A percentile compares a stretch with the other conserved stretches of the same genome.
Conservation (phyloP, 768 basidiomycete species). For the Imleria badia region DNA sequence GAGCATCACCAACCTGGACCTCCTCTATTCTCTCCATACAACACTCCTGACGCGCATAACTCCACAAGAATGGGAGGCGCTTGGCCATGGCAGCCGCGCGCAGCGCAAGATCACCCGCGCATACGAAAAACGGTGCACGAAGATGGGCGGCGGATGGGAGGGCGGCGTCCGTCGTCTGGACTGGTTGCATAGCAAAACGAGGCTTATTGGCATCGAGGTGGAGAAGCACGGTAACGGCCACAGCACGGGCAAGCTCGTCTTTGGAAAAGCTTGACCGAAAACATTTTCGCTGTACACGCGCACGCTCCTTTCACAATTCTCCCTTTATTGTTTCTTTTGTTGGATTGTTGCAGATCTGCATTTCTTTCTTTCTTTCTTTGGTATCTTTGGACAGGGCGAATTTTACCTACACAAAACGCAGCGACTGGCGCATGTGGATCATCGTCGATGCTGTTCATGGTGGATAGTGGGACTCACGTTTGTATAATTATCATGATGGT, state of each 20-base stretch:
- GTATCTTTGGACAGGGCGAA: conserved; percentile 1
- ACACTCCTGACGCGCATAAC: conserved; percentile 58
- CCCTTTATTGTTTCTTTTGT: neutral
- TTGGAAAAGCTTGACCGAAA: conserved; percentile 38
- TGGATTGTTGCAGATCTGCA: neutral
- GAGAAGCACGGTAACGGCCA: conserved; percentile 42
- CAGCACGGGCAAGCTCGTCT: conserved; percentile 49
- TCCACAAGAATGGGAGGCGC: conserved; percentile 60
- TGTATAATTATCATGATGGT: conserved; percentile 20
- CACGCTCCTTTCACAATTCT: conserved; percentile 2
- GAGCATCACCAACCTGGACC: conserved; percentile 59
- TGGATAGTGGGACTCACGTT: conserved; percentile 18
- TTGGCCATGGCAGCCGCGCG: conserved; percentile 53
- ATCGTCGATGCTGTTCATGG: conserved; percentile 6
- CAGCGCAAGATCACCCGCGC: conserved; percentile 61
- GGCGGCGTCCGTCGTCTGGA: conserved; percentile 67
- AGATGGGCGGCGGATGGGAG: conserved; percentile 68
- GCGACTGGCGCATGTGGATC: conserved; percentile 14
- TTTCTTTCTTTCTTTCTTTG: neutral
- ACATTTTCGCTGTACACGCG: neutral
- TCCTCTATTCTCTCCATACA: conserved; percentile 58
- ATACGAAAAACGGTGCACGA: conserved; percentile 61
- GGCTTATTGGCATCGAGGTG: conserved; percentile 60
- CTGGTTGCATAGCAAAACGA: conserved; percentile 62
- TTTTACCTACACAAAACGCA: neutral